Conservation (phyloP, 1,139 yeast species). For the Yueomyces sp. region DNA sequence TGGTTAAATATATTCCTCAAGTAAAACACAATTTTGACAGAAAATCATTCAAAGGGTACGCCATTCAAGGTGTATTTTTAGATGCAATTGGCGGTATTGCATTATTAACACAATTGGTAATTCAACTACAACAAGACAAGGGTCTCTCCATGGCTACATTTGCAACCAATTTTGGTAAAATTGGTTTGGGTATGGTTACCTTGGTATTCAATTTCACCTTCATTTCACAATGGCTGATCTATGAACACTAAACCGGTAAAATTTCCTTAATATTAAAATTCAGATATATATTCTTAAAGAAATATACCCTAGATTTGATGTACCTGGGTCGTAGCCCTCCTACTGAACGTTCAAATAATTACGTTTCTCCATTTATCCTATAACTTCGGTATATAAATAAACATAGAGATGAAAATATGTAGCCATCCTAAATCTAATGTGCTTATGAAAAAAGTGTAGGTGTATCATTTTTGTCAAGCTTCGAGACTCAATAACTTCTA, state of each 20-base stretch:
- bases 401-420: too few relatives aligned
- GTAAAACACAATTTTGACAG: conserved; percentile 40
- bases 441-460: too few relatives aligned
- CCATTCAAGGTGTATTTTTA: conserved; percentile 36
- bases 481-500: too few relatives aligned
- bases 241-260: conserved; percentile 1
- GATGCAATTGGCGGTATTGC: conserved; percentile 46
- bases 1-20: conserved; percentile 52
- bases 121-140: conserved; percentile 15
- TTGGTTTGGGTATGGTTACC: conserved; percentile 22
- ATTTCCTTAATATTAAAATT: too few relatives aligned
- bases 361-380: too few relatives aligned
- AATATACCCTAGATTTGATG: too few relatives aligned
- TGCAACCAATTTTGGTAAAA: conserved; percentile 22
- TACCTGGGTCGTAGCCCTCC: too few relatives aligned
- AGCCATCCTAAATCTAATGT: too few relatives aligned
- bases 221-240: conserved; percentile 18
- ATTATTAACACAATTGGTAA: conserved; percentile 34
- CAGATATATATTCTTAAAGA: too few relatives aligned
- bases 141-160: conserved; percentile 13
- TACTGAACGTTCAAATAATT: too few relatives aligned
- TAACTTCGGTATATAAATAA: too few relatives aligned
- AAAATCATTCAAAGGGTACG: conserved; percentile 44
- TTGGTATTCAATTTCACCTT: conserved; percentile 18
- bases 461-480: too few relatives aligned